Evolutionary conservation across 2,329 filamentous ascomycete genomes (phyloP).

Genomic region (Trichoderma oligosporum): DNA sequence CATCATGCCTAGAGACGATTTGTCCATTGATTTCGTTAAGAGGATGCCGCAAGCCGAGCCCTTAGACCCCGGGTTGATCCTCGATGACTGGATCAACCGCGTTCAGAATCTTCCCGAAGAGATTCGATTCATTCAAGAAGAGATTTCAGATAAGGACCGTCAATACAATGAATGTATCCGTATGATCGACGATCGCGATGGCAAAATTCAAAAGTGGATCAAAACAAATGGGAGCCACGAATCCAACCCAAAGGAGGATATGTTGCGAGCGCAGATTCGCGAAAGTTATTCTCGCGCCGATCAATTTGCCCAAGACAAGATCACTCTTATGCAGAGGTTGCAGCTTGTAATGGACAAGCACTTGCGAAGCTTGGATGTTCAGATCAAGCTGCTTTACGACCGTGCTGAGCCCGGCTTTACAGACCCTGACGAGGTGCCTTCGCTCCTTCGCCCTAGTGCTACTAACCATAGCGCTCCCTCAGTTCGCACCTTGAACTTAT

Average conservation of each 20-base stretch:
- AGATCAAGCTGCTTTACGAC: slow-evolving; percentile 60
- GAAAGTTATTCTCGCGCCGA: slow-evolving; percentile 68
- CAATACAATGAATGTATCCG: slow-evolving; percentile 65
- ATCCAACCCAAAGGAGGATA: slow-evolving; percentile 70
- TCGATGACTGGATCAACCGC: slow-evolving; percentile 73
- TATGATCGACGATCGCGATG: slow-evolving; percentile 68
- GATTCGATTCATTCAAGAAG: slow-evolving; percentile 77
- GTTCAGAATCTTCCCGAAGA: slow-evolving; percentile 79
- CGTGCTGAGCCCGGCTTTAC: slow-evolving; percentile 58
- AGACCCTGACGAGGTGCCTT: slow-evolving; percentile 61
- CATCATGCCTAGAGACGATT: slow-evolving; percentile 69
- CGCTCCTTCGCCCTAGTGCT: slow-evolving; percentile 55
- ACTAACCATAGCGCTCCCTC: slow-evolving; percentile 46
- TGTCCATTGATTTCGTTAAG: slow-evolving; percentile 66
- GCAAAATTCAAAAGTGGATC: slow-evolving; percentile 76
- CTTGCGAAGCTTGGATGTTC: slow-evolving; percentile 57
- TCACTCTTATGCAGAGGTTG: slow-evolving; percentile 63
- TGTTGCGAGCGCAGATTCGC: slow-evolving; percentile 60
- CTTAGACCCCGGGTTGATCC: slow-evolving; percentile 63
- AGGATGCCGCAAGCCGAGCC: slow-evolving; percentile 61
- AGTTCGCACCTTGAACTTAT: slow-evolving; percentile 42
- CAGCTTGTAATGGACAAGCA: slow-evolving; percentile 59
- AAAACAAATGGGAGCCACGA: slow-evolving; percentile 70
- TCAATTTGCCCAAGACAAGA: slow-evolving; percentile 70
- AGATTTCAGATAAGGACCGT: slow-evolving; percentile 75